Base-by-base conservation (phyloP, 2,329 filamentous ascomycete genomes). In the Blastomyces parvus region DNA sequence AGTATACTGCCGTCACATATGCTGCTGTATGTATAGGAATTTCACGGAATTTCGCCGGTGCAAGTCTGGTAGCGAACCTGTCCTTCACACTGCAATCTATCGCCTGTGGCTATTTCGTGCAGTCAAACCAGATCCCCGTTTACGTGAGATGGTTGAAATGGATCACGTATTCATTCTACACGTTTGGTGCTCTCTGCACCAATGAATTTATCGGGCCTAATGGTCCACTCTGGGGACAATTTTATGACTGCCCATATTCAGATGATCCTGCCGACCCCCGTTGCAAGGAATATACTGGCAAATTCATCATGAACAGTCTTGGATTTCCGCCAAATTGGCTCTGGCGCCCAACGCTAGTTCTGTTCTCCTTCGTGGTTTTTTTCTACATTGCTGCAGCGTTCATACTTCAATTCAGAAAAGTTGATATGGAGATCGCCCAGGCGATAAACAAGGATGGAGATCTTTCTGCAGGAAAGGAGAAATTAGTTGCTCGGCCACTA, bases 71-170 rank as follows among this genome's bases (percentile, higher is more conserved):
- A 57, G 88, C 84, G 11, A 92, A 92, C 68, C 74, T 91, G 58
- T 83, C 81, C 0, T 91, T 86, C 68, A 92, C 89, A 0, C 67
- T 91, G 25, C 89, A 92, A 70, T 87, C 83, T 1, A 85, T 91
- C 78, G 86, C 86, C 0, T 90, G 88, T 66, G 89, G 89, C 0
- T 91, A 87, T 73, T 91, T 92, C 67, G 84, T 91, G 17, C 88
- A 91, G 71, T 81, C 82, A 13, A 84, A 89, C 61, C 85, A 86
- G 5, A 88, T 92, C 3, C 88, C 89, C 0, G 79, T 91, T 0
- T 92, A 91, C 68, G 84, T 90, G n/a, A 81, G 88, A 62, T 92
- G 89, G 89, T 77, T 89, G 1, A 91, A 90, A 64, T 78, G 75
- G 76, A 71, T 69, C 3, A 70, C 70, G 4, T 75, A 75, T 57